Base-by-base conservation (phyloP, 108 stramenopile species). In the Mayamaea pseudoterrestris region DNA sequence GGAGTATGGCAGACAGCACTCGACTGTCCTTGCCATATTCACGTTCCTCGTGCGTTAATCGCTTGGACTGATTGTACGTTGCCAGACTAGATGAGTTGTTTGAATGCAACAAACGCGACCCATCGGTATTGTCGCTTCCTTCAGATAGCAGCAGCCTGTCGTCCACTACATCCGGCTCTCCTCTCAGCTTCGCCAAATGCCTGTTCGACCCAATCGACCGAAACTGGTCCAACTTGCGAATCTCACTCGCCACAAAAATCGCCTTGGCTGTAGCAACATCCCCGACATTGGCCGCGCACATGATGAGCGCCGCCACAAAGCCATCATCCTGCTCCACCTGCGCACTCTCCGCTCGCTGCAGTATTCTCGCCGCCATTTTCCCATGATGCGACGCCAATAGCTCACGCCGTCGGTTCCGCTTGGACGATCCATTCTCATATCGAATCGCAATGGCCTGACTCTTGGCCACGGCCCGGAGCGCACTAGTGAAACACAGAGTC, bases 201-300 rank as follows among this genome's bases (percentile, higher is more conserved):
- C 64, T 59, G 47, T 63, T 61, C 8, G 64, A 50, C 22, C 87
- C 87, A 43, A 83, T 84, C 5, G 78, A 71, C 40, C 87, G 63
- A 27, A 84, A 54, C 55, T 83, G 70, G 61, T 84, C 65, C 60
- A 83, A 44, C 41, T 71, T 73, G 20, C 83, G 61, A 11, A 90
- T 66, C 47, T 90, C 66, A 17, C 69, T 61, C 6, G 75, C 87
- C 28, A 90, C 44, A 56, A 68, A 81, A 47, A 90, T 67, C 5
- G 87, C 82, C 44, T 83, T 81, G 27, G 83, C 78, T 1, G 87
- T 84, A 30, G 82, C 83, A 24, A 80, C 65, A 62, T 90, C 87
- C 11, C 87, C 83, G 6, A 83, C 80, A 2, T 78, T 65, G 11
- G 73, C 83, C 5, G 83, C 78, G 57, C 88, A 90, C 27, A 83